Conservation (phyloP, 2,329 filamentous ascomycete genomes). For the Ophiobolus disseminans region DNA sequence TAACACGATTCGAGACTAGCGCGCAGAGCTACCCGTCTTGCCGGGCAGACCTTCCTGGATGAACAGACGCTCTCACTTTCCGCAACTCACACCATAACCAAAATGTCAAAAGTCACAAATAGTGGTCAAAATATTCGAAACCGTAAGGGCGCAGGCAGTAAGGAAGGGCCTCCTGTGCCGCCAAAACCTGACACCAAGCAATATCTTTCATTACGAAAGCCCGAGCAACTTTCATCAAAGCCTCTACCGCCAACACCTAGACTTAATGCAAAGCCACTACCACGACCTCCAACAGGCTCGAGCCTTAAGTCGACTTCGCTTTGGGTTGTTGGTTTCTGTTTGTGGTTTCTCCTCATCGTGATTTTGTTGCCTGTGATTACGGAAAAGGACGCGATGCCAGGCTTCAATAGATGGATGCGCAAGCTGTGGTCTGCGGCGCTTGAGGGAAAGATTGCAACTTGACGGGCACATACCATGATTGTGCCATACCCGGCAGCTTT, state of each 20-base stretch:
- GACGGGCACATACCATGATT: not conserved
- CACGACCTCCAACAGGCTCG: constrained; percentile 9
- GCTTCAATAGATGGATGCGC: constrained; percentile 30
- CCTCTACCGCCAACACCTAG: not conserved
- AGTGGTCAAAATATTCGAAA: not conserved
- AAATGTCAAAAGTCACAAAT: not conserved
- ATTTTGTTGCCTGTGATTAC: constrained; percentile 34
- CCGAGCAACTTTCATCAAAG: not conserved
- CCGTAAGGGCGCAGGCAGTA: not conserved
- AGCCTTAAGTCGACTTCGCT: constrained; percentile 10
- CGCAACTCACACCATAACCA: too few species aligned
- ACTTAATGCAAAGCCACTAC: constrained; percentile 19
- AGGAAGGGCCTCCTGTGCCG: constrained; percentile 3
- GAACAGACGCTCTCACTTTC: too few species aligned
- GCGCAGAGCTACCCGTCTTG: too few species aligned
- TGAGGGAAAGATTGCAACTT: not conserved
- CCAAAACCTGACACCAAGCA: constrained; percentile 2
- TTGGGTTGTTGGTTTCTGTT: constrained; percentile 21
- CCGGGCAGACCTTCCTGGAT: too few species aligned
- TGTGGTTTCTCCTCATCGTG: constrained; percentile 36
- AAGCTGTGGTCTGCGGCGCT: not conserved
- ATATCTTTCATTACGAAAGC: constrained; percentile 3
- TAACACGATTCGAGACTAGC: too few species aligned
- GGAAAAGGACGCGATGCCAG: constrained; percentile 38
- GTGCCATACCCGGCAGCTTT: not conserved